Conservation (phyloP, 495 filamentous ascomycete species). For the Hypoxylon lienhwacheense region DNA sequence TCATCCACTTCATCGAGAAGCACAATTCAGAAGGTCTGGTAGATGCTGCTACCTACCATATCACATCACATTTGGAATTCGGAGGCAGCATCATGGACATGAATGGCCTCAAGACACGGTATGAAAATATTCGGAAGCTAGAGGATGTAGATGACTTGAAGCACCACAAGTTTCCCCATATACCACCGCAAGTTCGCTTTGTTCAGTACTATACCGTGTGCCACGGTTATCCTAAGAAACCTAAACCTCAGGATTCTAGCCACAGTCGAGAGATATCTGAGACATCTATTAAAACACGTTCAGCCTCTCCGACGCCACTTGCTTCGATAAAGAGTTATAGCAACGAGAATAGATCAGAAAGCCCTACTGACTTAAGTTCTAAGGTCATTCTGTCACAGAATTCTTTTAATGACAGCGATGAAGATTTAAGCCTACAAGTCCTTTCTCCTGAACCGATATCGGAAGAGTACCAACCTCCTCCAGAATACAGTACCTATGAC, state of each 20-base stretch:
- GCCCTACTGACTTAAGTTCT: conserved; percentile 2
- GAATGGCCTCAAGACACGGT: conserved; percentile 66
- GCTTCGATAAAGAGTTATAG: conserved; percentile 52
- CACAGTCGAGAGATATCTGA: conserved; percentile 18
- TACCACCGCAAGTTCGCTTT: conserved; percentile 63
- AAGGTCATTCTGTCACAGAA: conserved; percentile 6
- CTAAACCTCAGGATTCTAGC: conserved; percentile 35
- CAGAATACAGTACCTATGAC: background rate
- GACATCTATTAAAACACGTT: conserved; percentile 2
- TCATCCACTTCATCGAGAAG: conserved; percentile 79
- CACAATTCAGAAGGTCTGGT: conserved; percentile 67
- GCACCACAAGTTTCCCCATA: conserved; percentile 20
- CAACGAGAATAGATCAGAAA: background rate
- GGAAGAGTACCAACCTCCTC: conserved; percentile 19
- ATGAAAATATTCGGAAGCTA: conserved; percentile 65
- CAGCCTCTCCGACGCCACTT: conserved; percentile 36
- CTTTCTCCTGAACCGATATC: conserved; percentile 33
- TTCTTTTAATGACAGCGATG: conserved; percentile 9
- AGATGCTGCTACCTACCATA: conserved; percentile 68
- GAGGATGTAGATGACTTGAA: conserved; percentile 63
- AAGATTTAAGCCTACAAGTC: conserved; percentile 21
- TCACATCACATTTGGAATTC: conserved; percentile 82
- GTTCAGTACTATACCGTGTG: conserved; percentile 90
- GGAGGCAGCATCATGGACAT: conserved; percentile 80
- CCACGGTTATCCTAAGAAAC: conserved; percentile 62